Percentiles rank a stretch among this genome's conserved stretches.
Evolutionary conservation across 1,139 yeast genomes (phyloP).

Genomic region (Saccharomycopsis phalli): DNA sequence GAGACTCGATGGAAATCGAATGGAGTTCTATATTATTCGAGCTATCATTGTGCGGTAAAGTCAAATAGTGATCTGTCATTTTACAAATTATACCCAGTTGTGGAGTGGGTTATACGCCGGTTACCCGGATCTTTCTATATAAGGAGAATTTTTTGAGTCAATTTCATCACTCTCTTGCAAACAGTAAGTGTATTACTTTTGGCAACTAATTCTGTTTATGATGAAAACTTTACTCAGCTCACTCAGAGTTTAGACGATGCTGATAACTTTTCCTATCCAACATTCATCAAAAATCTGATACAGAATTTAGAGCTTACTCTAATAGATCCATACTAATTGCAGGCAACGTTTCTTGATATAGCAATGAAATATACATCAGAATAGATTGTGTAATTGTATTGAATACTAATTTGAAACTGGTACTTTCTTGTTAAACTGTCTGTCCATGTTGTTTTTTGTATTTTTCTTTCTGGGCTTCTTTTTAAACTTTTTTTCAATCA

Average conservation of each 20-base stretch:
- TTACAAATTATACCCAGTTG: not conserved
- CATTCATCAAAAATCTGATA: slow-evolving; percentile 20
- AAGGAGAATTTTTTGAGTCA: not conserved
- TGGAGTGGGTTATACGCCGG: not conserved
- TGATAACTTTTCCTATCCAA: slow-evolving; percentile 20
- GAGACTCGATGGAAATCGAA: slow-evolving; percentile 13
- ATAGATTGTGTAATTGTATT: too few species aligned
- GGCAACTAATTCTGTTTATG: slow-evolving; percentile 10
- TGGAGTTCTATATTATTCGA: slow-evolving; percentile 7
- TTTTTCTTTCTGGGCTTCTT: too few species aligned
- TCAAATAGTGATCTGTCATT: not conserved
- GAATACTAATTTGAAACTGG: too few species aligned
- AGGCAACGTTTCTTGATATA: too few species aligned
- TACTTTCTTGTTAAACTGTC: too few species aligned
- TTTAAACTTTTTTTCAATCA: too few species aligned
- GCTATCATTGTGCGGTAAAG: not conserved
- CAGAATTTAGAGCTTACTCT: not conserved
- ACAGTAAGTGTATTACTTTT: too few species aligned
- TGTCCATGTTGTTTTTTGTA: too few species aligned
- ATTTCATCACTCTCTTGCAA: not conserved
- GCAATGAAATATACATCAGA: too few species aligned
- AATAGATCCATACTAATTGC: not conserved
- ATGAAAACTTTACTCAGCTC: slow-evolving; percentile 21
- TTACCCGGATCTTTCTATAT: not conserved
- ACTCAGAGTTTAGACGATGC: slow-evolving; percentile 20